These are phyloP conservation scores for Xylariales sp. DNA, from an alignment of 2,329 filamentous ascomycete genomes.

Conservation along the genomic window DNA sequence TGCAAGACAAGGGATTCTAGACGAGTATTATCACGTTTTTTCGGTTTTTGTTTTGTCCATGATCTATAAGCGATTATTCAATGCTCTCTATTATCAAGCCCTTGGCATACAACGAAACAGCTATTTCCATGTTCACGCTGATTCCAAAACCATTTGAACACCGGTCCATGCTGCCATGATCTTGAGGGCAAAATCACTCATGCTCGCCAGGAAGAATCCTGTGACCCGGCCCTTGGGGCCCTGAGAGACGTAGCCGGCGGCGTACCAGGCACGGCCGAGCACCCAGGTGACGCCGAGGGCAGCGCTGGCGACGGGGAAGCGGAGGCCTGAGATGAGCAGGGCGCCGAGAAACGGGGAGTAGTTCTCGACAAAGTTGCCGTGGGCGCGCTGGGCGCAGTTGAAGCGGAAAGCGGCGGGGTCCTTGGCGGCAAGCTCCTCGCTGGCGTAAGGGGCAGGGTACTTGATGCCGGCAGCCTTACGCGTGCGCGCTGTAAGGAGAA, in stretches of 20 bases:
- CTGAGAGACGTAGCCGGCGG: slow-evolving; percentile 46
- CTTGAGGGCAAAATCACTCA: slow-evolving; percentile 35
- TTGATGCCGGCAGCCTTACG: slow-evolving; percentile 49
- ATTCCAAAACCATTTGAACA: slow-evolving; percentile 29
- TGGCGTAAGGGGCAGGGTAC: slow-evolving; percentile 57
- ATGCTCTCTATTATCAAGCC: too few relatives aligned
- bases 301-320: slow-evolving; percentile 47
- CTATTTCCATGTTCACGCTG: slow-evolving; percentile 6
- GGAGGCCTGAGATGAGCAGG: slow-evolving; percentile 52
- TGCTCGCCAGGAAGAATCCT: slow-evolving; percentile 29
- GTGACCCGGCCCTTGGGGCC: slow-evolving; percentile 41
- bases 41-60: too few relatives aligned
- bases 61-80: too few relatives aligned
- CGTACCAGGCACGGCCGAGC: slow-evolving; percentile 48
- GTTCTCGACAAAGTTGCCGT: slow-evolving; percentile 62
- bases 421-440: slow-evolving; percentile 47
- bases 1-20: too few relatives aligned
- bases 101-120: too few relatives aligned
- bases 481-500: slow-evolving; percentile 36
- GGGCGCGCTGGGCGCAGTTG: slow-evolving; percentile 56
- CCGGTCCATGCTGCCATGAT: slow-evolving; percentile 39
- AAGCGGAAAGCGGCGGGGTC: slow-evolving; percentile 51
- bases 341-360: slow-evolving; percentile 46
- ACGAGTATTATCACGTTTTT: too few relatives aligned
- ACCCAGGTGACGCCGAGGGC: slow-evolving; percentile 48